Conservation (phyloP, 176 grass and related monocot genomes). For the Guadua angustifolia region DNA sequence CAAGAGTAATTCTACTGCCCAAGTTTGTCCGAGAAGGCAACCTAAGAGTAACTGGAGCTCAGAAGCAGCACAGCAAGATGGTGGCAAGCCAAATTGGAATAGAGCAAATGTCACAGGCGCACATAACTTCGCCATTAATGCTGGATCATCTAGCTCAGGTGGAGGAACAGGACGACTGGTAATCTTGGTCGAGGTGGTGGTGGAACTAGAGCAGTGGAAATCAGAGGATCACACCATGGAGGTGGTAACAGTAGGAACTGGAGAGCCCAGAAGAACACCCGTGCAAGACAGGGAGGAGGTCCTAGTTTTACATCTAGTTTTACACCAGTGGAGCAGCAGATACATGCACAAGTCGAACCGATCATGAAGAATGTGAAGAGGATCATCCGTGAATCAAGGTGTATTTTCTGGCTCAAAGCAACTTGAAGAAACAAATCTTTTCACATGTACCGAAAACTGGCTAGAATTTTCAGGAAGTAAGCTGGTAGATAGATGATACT, state of each 20-base stretch:
- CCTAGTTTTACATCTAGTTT: too few species aligned
- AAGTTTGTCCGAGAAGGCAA: slow-evolving; percentile 33
- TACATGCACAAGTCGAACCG: slow-evolving; percentile 43
- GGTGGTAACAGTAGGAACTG: slow-evolving; percentile 29
- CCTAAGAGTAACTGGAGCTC: slow-evolving; percentile 15
- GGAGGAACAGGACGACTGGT: slow-evolving; percentile 36
- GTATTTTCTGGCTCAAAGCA: slow-evolving; percentile 16
- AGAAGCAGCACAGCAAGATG: slow-evolving; percentile 33
- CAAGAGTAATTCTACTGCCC: slow-evolving; percentile 3
- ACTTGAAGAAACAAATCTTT: background rate
- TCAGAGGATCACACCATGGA: slow-evolving; percentile 33
- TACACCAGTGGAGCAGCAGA: slow-evolving; percentile 44
- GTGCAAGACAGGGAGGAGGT: slow-evolving; percentile 9
- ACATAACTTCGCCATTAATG: slow-evolving; percentile 22
- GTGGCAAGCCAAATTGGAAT: slow-evolving; percentile 20
- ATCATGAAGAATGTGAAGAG: slow-evolving; percentile 54
- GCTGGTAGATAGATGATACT: slow-evolving; percentile 22
- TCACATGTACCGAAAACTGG: slow-evolving; percentile 15
- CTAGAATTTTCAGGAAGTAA: slow-evolving; percentile 23
- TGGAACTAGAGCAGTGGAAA: slow-evolving; percentile 29
- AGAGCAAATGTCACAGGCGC: slow-evolving; percentile 5
- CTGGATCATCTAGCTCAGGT: slow-evolving; percentile 36
- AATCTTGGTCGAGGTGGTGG: slow-evolving; percentile 29
- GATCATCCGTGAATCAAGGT: slow-evolving; percentile 58
- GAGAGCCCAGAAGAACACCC: slow-evolving; percentile 34